phyloP scores from a whole-genome alignment of 495 filamentous ascomycete species.

The Amniculicola lignicola region DNA sequence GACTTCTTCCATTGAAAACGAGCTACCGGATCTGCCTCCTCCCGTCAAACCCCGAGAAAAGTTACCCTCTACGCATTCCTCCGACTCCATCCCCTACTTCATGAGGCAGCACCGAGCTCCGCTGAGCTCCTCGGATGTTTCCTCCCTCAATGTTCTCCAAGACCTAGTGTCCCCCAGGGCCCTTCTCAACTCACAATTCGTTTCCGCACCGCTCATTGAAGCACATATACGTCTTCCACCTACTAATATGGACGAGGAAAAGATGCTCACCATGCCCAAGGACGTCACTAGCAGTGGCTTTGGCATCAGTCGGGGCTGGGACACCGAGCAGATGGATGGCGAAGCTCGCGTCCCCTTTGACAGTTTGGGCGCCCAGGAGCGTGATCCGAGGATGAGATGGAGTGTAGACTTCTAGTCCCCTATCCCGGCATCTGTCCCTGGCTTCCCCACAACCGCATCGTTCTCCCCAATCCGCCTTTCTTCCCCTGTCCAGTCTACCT shows the following conservation, averaged over 20 bases:
- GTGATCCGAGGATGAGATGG: constrained; percentile 37
- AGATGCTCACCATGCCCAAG: constrained; percentile 7
- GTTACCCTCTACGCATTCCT: constrained; percentile 12
- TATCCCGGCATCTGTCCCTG: too few relatives aligned
- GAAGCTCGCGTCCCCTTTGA: constrained; percentile 14
- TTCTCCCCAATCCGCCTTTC: too few relatives aligned
- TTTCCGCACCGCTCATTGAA: constrained; percentile 32
- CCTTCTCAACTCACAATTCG: constrained; percentile 33
- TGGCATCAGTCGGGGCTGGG: constrained; percentile 19
- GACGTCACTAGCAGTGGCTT: constrained; percentile 15
- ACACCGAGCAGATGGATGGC: constrained; percentile 6
- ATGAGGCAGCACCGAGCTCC: constrained; percentile 15
- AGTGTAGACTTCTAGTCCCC: constrained; percentile 44
- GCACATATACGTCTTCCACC: constrained; percentile 33
- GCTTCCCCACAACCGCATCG: too few relatives aligned
- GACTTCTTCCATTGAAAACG: not conserved
- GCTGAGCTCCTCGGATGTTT: constrained; percentile 20
- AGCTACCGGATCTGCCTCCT: not conserved
- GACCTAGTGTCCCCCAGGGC: constrained; percentile 32
- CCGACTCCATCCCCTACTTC: constrained; percentile 18
- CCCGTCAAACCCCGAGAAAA: not conserved
- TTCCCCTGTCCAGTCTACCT: too few relatives aligned
- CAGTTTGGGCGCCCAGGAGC: constrained; percentile 3
- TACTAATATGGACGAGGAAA: constrained; percentile 23
- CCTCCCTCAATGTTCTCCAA: constrained; percentile 35